Evolutionary conservation across 176 grass and related monocot species (phyloP).

Genomic region (Themeda triandra): DNA sequence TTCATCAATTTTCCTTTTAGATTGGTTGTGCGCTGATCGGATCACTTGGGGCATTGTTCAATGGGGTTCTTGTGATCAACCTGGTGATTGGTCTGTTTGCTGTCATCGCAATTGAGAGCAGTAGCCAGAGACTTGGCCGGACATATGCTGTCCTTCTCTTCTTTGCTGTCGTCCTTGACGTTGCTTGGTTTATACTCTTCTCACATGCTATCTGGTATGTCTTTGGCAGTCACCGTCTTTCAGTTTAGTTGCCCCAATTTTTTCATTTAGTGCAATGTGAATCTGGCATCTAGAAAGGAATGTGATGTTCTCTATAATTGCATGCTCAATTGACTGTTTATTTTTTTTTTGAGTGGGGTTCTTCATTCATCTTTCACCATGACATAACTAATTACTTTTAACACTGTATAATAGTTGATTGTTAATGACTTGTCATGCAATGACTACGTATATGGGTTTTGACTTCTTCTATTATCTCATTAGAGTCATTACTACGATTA

Average conservation of each 20-base stretch:
- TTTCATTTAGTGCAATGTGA: neutral
- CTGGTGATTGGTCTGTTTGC: constrained; percentile 94
- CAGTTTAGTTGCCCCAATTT: neutral
- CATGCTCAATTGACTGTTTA: neutral
- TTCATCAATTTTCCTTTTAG: constrained; percentile 31
- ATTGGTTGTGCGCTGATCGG: constrained; percentile 89
- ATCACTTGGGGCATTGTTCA: constrained; percentile 88
- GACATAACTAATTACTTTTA: neutral
- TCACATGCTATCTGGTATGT: constrained; percentile 89
- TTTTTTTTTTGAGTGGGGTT: neutral
- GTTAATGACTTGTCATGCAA: neutral
- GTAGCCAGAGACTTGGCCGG: constrained; percentile 87
- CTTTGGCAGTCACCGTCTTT: constrained; percentile 6
- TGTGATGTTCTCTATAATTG: neutral
- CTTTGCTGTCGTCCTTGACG: constrained; percentile 73
- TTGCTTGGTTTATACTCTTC: constrained; percentile 97
- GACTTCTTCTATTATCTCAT: neutral
- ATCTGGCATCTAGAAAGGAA: constrained; percentile 8
- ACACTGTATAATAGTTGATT: neutral
- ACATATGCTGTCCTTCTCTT: constrained; percentile 89
- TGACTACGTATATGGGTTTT: neutral
- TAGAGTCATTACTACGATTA: neutral
- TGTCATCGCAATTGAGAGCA: constrained; percentile 88
- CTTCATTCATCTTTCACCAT: neutral
- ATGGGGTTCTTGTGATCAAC: constrained; percentile 93